Percentiles rank a stretch among this genome's conserved stretches.
Conservation (phyloP, 768 basidiomycete genomes). For the Tubosaeta brunneosetosa region DNA sequence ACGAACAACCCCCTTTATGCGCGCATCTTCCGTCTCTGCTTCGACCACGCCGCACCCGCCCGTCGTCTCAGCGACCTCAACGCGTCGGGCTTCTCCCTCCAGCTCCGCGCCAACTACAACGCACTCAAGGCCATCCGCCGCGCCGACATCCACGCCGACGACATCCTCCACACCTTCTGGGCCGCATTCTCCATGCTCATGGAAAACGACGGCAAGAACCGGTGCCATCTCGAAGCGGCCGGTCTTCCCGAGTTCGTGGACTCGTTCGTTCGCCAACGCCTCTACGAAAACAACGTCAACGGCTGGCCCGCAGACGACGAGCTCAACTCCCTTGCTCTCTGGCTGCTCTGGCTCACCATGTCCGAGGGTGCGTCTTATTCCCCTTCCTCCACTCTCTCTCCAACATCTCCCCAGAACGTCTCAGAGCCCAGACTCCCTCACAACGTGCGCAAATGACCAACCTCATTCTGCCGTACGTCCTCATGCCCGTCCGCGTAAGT, state of each 20-base stretch:
- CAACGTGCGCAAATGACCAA: conserved; percentile 29
- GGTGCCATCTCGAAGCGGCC: conserved; percentile 49
- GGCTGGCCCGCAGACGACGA: conserved; percentile 58
- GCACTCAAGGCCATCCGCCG: conserved; percentile 30
- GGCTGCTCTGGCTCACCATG: conserved; percentile 61
- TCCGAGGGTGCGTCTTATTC: conserved; percentile 40
- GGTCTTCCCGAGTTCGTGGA: conserved; percentile 46
- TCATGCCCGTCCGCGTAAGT: conserved; percentile 47
- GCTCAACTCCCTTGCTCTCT: conserved; percentile 50
- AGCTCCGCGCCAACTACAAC: conserved; percentile 37
- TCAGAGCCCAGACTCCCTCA: conserved; percentile 22
- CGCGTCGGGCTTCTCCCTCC: conserved; percentile 34
- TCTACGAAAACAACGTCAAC: conserved; percentile 39
- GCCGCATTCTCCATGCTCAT: conserved; percentile 51
- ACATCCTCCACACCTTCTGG: conserved; percentile 37
- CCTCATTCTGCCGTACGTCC: conserved; percentile 41
- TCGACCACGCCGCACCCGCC: conserved; percentile 48
- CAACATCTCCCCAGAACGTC: conserved; percentile 27
- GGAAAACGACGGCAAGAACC: conserved; percentile 68
- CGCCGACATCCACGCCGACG: conserved; percentile 31
- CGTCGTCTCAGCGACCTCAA: conserved; percentile 47
- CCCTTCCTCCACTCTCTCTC: neutral
- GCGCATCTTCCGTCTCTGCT: conserved; percentile 49
- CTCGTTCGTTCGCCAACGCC: conserved; percentile 39
- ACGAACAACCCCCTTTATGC: conserved; percentile 41